Base-by-base conservation (phyloP, 129 eudicot species). In the Calendula officinalis region DNA sequence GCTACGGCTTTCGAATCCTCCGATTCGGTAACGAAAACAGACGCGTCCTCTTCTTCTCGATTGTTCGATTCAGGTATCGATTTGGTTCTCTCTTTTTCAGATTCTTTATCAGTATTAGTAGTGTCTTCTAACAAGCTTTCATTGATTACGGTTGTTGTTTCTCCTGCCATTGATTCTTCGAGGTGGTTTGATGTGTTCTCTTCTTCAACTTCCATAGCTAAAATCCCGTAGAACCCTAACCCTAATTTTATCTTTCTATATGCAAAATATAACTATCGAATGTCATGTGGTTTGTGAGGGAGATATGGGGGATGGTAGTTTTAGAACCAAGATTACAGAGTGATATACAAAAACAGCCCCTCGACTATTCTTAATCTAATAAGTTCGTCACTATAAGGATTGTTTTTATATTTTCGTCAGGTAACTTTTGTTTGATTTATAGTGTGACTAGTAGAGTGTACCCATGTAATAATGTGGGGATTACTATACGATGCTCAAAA, bases 141-240 rank as follows among this genome's bases (percentile, higher is more conserved):
- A 46, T 36, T 55, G 71, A 56, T 56, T 63, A 42, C 41, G 54
- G 59, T 50, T 36, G 60, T 70, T 44, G 43, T 56, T 45, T 27
- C 62, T 13, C 66, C 43, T 41, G 60, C 69, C 66, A 66, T 30
- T 38, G 57, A 32, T 55, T 64, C 67, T 73, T 73, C 61, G 65
- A 45, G 70, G 46, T 73, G 46, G 46, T 62, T 73, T 43, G 60
- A 32, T 33, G 47, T 51, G 60, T 71, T 51, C 8, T 75, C 84
- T 46, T 66, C 86, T 53, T 80, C 83, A 59, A 71, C 78, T 66
- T 46, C 86, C 86, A 78, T 75, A 59, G 72, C 67, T 64, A 75
- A 13, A 68, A 51, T 59, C 36, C 43, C 61, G 59, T 49, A 71
- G 78, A 75, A 70, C 82, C 84, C 81, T 81, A 85, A 81, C 84